Evolutionary conservation across 73 alveolate species (phyloP), one percentile per base, ranked within the genome.

Genomic region (Paramecium tetraurelia): DNA sequence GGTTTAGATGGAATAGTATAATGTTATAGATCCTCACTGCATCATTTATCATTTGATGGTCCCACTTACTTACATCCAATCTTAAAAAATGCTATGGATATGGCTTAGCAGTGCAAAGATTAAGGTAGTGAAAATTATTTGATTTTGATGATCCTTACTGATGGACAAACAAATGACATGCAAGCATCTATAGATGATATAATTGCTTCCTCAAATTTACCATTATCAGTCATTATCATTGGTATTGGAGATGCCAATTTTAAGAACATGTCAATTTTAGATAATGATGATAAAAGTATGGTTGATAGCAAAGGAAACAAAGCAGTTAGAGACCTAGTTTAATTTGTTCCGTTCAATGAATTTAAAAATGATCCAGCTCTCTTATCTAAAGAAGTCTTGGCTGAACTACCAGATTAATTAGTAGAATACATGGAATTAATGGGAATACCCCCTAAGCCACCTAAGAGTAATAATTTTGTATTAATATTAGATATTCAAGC

Each of bases 91-190:
- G 96, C 96, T 3, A 75, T 95, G 86, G 93, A 93, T 46, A 80
- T 71, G 93, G 96, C 95, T 92, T 18, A 59, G 85, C 10, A 20
- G n/a, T 58, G 88, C 29, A 87, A 76, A 36, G 92, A 46, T 14
- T 5, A 86, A 68, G 92, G 76, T 24, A 46, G 94, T 80, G 76
- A 46, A 31, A 92, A 43, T 80, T 97, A 97, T 92, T 94, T 96
- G 86, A 95, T 97, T 46, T 88, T 96, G 72, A 94, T 97, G 77
- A 97, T 97, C 46, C 72, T 98, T 18, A 97, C 99, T 59, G 99
- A 98, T 96, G 99, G 99, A 38, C 93, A 88, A 20, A 96, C 98
- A 22, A 94, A 95, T 89, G 99, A 98, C 93, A 93, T 96, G 96
- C 86, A 92, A 35, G 92, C 94, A 57, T 97, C 99, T 31, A 92